Evolutionary conservation across 139 green algal genomes (phyloP), one percentile per base, ranked within the genome.

Genomic region (Klebsormidium nitens): DNA sequence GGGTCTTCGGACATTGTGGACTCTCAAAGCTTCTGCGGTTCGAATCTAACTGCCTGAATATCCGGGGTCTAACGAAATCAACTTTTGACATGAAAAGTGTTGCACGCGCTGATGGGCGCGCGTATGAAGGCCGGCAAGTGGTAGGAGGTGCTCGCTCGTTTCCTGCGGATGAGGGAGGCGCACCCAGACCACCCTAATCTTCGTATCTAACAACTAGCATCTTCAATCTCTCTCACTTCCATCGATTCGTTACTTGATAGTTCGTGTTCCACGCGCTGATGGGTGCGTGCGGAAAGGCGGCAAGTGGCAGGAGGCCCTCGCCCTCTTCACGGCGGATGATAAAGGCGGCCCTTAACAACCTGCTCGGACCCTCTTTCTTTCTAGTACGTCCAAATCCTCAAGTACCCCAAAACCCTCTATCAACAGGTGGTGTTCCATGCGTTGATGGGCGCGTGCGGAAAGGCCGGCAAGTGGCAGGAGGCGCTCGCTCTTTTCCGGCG

Each of bases 211-310:
- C n/a, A n/a, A n/a, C n/a, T n/a, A n/a, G n/a, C n/a, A n/a, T n/a
- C n/a, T n/a, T n/a, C n/a, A n/a, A n/a, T n/a, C n/a, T n/a, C n/a
- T n/a, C n/a, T n/a, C n/a, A n/a, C n/a, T n/a, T n/a, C n/a, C n/a
- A n/a, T n/a, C n/a, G n/a, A n/a, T n/a, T n/a, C n/a, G n/a, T n/a
- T n/a, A n/a, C n/a, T n/a, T n/a, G n/a, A n/a, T n/a, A 42, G 1
- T 42, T 66, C 0, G 50, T 71, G 29, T 71, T 40, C 50, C 42
- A 64, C 64, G 32, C 34, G 29, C 44, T 71, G 5, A 64, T 71
- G n/a, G 14, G 28, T 28, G 49, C 35, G 49, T 31, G 66, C 29
- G 64, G 49, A 5, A 17, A 28, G 3, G 49, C 64, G 48, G 49
- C 17, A 6, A 49, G 49, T 71, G 48, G 48, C 8, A 14, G 31